These are phyloP conservation scores for Leishmania martiniquensis DNA, from an alignment of 208 protist species.

Conservation along the genomic window DNA sequence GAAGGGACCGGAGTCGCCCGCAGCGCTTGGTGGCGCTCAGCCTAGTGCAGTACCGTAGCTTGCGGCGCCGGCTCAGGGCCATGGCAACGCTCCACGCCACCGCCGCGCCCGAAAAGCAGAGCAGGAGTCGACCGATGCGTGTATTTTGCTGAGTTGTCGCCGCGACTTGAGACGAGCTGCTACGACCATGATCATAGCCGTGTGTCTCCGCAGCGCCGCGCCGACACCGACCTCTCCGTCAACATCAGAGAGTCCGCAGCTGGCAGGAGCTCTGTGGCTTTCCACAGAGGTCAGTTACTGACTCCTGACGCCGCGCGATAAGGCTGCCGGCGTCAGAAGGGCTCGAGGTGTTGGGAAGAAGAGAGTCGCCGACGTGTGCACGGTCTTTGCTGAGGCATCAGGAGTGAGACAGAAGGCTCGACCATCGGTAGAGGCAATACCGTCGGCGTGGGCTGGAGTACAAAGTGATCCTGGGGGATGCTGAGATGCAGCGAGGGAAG, in stretches of 20 bases:
- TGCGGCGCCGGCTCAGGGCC: too few relatives aligned
- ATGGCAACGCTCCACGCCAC: too few relatives aligned
- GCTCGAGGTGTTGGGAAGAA: not conserved
- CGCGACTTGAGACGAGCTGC: not conserved
- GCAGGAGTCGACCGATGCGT: not conserved
- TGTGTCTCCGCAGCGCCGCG: not conserved
- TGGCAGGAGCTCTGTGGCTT: too few relatives aligned
- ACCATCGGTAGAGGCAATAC: not conserved
- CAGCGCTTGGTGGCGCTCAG: too few relatives aligned
- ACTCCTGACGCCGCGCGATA: not conserved
- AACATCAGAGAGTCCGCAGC: not conserved
- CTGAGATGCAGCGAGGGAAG: not conserved
- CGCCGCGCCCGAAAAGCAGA: too few relatives aligned
- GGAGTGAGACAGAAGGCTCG: too few relatives aligned
- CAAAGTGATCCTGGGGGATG: not conserved
- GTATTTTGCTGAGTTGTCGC: not conserved
- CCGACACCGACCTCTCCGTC: not conserved
- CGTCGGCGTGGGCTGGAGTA: not conserved
- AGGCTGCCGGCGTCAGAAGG: not conserved
- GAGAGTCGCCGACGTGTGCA: not conserved
- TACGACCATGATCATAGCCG: not conserved
- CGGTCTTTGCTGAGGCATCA: not conserved
- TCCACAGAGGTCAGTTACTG: not conserved
- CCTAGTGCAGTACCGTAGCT: too few relatives aligned
- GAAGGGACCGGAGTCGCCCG: too few relatives aligned